Base-by-base conservation (phyloP, 352 stramenopile species). In the Phytophthora melonis region DNA sequence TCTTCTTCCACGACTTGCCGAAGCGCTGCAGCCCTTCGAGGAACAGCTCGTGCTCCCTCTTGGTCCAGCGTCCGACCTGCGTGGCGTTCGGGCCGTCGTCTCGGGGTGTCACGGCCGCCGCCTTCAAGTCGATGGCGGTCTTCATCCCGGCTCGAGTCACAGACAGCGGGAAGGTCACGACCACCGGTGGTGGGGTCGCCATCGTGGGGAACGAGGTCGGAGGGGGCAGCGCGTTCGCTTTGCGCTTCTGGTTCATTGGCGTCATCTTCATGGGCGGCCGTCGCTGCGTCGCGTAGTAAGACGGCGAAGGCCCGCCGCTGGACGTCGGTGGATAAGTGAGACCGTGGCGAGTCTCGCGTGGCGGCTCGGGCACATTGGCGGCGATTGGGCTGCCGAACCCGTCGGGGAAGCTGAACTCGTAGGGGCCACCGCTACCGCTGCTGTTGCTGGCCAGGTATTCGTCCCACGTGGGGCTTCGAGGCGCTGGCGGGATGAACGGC, bases 1-100 rank as follows among this genome's bases (percentile, higher is more conserved):
- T 97, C 75, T 96, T 94, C 72, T 97, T 97, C 93, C 93, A 98
- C 11, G 94, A 97, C 77, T 93, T 97, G 57, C 93, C 93, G 63
- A 95, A 96, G 19, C 90, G 79, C 45, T 92, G 70, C 1, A 98
- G 79, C 0, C 93, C 93, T 67, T 97, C 86, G 1, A 97, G 77
- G 70, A 98, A 98, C 27, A 94, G 72, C 63, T 93, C 85, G 71
- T 97, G 93, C 70, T 98, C 93, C 52, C 83, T 84, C 77, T 96
- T 95, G 59, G 91, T 97, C 93, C 93, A 98, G 36, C 93, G 88
- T 4, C 93, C 93, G 3, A 94, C 78, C 19, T 92, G 84, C 14
- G 74, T 75, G 13, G 54, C 30, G 19, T 41, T 43, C 19, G 53
- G 7, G n/a, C 52, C 14, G n/a, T 54, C 68, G 5, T 63, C 6